Evolutionary conservation across 306 rosid genomes (phyloP).

Genomic region (Lathyrus sativus): DNA sequence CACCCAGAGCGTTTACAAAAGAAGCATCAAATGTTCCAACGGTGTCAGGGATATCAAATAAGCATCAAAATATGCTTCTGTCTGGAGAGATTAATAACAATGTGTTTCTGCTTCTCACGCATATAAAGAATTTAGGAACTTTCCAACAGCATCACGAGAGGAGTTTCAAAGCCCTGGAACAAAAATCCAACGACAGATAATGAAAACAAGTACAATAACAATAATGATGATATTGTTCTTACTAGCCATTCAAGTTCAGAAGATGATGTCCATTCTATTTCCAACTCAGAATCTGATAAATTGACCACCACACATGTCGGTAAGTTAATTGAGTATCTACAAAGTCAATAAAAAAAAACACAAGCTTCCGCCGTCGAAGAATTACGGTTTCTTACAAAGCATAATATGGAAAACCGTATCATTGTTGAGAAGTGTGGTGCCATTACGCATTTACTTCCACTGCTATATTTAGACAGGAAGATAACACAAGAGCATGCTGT

Average conservation of each 20-base stretch:
- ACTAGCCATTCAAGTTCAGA: constrained; percentile 43
- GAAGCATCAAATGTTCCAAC: too few species aligned
- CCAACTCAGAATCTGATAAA: constrained; percentile 43
- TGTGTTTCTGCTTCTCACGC: constrained; percentile 44
- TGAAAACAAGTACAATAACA: constrained; percentile 45
- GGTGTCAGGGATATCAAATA: constrained; percentile 46
- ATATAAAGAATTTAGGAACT: constrained; percentile 44
- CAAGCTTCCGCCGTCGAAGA: too few species aligned
- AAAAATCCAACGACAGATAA: constrained; percentile 47
- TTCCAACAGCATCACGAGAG: constrained; percentile 48
- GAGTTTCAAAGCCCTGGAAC: constrained; percentile 43
- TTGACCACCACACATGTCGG: too few species aligned
- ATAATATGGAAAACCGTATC: too few species aligned
- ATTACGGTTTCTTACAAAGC: too few species aligned
- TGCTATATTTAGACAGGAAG: too few species aligned
- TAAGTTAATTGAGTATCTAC: too few species aligned
- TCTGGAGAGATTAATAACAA: constrained; percentile 56
- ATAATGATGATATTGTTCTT: constrained; percentile 30
- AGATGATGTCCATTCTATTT: constrained; percentile 43
- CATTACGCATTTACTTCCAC: too few species aligned
- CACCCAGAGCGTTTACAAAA: too few species aligned
- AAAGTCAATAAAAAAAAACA: too few species aligned
- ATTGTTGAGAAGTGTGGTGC: too few species aligned
- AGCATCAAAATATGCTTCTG: constrained; percentile 45
- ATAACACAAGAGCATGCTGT: too few species aligned